A percentile compares a stretch with the other conserved stretches of the same genome.
Evolutionary conservation across 129 eudicot genomes (phyloP).

Genomic region (Lactuca sativa): DNA sequence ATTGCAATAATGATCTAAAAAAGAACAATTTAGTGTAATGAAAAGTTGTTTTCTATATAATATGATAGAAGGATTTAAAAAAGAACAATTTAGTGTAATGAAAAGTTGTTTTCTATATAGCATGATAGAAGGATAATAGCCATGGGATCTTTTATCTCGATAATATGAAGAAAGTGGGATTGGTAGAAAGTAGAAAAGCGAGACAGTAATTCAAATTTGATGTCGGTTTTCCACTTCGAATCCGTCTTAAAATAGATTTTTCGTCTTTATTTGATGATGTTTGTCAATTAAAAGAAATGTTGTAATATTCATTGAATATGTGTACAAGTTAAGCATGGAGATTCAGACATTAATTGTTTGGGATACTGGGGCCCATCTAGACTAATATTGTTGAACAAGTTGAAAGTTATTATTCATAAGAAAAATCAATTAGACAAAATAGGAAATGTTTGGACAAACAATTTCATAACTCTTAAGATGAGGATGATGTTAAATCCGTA

Average conservation of each 20-base stretch:
- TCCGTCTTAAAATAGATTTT: neutral
- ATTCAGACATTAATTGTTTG: neutral
- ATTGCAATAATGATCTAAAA: slow-evolving; percentile 5
- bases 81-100: slow-evolving; percentile 9
- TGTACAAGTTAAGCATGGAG: neutral
- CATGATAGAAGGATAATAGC: neutral
- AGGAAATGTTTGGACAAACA: neutral
- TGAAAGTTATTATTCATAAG: neutral
- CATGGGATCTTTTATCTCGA: neutral
- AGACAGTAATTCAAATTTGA: slow-evolving; percentile 2
- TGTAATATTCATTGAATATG: neutral
- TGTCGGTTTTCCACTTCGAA: neutral
- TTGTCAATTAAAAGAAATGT: neutral
- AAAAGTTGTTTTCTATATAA: neutral
- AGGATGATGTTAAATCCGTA: neutral
- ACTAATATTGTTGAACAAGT: neutral
- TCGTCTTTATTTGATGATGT: neutral
- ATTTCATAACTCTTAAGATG: neutral
- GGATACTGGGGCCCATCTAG: neutral
- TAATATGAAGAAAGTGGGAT: slow-evolving; percentile 3
- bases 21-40: slow-evolving; percentile 9
- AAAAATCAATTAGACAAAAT: neutral
- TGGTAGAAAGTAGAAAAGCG: neutral
- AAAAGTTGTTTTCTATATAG: neutral
- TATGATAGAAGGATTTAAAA: slow-evolving; percentile 7